phyloP scores from a whole-genome alignment of 495 filamentous ascomycete genomes.

The Gamarada debralockiae region DNA sequence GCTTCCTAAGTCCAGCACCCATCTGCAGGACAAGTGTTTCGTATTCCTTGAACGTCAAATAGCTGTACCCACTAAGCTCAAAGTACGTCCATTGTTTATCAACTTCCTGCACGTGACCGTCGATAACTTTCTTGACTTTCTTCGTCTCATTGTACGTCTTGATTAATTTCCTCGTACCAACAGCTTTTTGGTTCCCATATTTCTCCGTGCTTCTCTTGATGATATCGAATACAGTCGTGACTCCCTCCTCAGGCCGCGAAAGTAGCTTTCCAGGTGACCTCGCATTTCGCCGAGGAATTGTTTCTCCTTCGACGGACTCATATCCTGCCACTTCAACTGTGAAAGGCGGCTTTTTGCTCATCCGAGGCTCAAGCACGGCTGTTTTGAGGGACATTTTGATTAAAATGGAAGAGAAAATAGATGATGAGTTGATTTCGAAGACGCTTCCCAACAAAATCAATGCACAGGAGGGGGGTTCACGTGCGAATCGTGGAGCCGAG shows the following conservation, averaged over 20 bases:
- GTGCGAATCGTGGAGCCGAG: too few relatives aligned
- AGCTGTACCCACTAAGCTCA: slow-evolving; percentile 57
- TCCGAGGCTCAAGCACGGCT: slow-evolving; percentile 18
- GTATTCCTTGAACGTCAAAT: slow-evolving; percentile 59
- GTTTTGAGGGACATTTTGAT: too few relatives aligned
- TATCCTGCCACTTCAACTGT: slow-evolving; percentile 48
- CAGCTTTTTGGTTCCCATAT: slow-evolving; percentile 51
- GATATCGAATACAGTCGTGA: slow-evolving; percentile 57
- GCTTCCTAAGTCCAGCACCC: slow-evolving; percentile 52
- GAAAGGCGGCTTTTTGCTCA: slow-evolving; percentile 47
- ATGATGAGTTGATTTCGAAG: too few relatives aligned
- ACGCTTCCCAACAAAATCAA: too few relatives aligned
- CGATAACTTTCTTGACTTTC: slow-evolving; percentile 63
- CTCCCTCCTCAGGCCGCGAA: slow-evolving; percentile 43
- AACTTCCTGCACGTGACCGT: slow-evolving; percentile 55
- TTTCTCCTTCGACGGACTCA: slow-evolving; percentile 53
- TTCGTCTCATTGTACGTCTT: slow-evolving; percentile 57
- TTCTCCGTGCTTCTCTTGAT: slow-evolving; percentile 47
- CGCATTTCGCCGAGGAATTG: slow-evolving; percentile 56
- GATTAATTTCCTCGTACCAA: slow-evolving; percentile 55
- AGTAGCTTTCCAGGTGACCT: slow-evolving; percentile 49
- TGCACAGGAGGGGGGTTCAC: too few relatives aligned
- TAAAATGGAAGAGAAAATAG: too few relatives aligned
- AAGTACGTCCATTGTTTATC: slow-evolving; percentile 68
- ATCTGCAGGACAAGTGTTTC: slow-evolving; percentile 47